Base-by-base conservation (phyloP, 441 rosid genomes). In the Caryocar brasiliense region DNA sequence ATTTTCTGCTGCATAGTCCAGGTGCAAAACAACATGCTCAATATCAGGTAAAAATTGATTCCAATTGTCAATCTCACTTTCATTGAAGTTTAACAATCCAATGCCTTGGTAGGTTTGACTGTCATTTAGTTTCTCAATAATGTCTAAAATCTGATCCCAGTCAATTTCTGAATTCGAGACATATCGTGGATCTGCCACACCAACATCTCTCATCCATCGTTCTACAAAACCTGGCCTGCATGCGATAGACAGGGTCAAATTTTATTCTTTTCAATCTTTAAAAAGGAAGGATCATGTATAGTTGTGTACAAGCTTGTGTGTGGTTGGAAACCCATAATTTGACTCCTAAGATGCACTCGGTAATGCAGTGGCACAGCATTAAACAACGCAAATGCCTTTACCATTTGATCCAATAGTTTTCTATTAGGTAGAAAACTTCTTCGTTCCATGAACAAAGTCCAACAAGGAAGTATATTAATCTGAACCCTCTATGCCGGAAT, bases 81-180 rank as follows among this genome's bases (percentile, higher is more conserved):
- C 68, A 62, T 85, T 67, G 37, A 88, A 81, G 67, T 88, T 88
- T 59, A 88, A 59, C 54, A 88, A 69, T 33, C 86, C 97, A 53
- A 81, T 62, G 19, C 87, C 95, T 56, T 66, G 89, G 68, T 79
- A 78, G 17, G 65, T 70, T 44, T 36, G 57, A 47, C 48, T 76
- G 32, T 73, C 78, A 2, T 59, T 57, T 39, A 85, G 65, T 33
- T 61, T 79, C 55, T 71, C 82, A 36, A 82, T 61, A 52, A 76
- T 45, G 46, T 58, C 58, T 15, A 75, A 69, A 47, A 88, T 54
- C 53, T 79, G 79, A 59, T 76, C 75, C 91, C 89, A 88, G 45
- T 76, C 72, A 21, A 82, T 51, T 10, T 76, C 80, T 18, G 66
- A 42, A 45, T 70, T 55, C 32, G 86, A 76, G 58, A 59, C 0